Evolutionary conservation across 306 rosid genomes (phyloP).

Genomic region (Pyrus pyrifolia): DNA sequence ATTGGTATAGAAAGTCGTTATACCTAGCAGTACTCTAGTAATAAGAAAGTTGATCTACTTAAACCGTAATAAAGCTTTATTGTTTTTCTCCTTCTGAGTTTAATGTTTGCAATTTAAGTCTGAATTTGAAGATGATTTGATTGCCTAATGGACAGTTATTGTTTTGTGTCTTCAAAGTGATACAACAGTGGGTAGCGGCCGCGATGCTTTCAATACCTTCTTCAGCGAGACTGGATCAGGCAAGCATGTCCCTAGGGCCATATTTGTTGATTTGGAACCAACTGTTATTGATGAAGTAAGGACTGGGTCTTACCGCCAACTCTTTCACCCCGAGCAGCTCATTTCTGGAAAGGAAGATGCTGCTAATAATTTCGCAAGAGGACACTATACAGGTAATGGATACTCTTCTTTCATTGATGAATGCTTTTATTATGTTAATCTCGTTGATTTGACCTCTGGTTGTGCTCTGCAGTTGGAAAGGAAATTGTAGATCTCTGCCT

Average conservation of each 20-base stretch:
- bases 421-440: neutral
- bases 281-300: conserved; percentile 95
- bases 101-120: neutral
- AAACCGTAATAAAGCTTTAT: no score
- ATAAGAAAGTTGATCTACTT: no score
- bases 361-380: conserved; percentile 94
- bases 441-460: neutral
- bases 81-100: neutral
- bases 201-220: conserved; percentile 95
- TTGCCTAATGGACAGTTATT: neutral
- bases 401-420: neutral
- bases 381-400: conserved; percentile 70
- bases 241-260: conserved; percentile 91
- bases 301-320: conserved; percentile 76
- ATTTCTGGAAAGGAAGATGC: conserved; percentile 99
- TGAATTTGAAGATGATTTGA: neutral
- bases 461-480: conserved; percentile 49
- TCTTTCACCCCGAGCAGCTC: conserved; percentile 93
- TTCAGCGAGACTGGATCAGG: conserved; percentile 96
- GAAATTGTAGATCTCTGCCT: conserved; percentile 97
- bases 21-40: no score
- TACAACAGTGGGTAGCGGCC: conserved; percentile 55
- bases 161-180: conserved; percentile 43
- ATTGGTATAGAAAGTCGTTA: no score
- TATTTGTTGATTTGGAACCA: conserved; percentile 91